Conservation (phyloP, 2,329 filamentous ascomycete species). For the Rachicladosporium sp. region DNA sequence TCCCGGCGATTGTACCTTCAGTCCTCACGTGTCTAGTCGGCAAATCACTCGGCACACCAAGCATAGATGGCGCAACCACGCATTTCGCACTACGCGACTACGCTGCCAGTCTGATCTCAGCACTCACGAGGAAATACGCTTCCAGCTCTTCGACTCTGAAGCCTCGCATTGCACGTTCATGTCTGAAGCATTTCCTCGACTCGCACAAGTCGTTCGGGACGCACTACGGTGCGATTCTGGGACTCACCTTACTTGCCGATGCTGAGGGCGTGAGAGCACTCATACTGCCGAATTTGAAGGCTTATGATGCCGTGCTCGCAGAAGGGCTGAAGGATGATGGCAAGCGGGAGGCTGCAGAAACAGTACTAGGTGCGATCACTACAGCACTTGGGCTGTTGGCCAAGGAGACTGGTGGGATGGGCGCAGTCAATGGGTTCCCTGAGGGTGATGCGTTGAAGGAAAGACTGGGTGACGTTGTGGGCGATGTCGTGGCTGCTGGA, state of each 20-base stretch:
- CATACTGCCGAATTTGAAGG: slow-evolving; percentile 53
- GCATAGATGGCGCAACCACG: slow-evolving; percentile 36
- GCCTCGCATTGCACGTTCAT: slow-evolving; percentile 81
- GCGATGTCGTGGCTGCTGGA: slow-evolving; percentile 30
- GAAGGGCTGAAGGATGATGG: slow-evolving; percentile 43
- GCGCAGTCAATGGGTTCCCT: slow-evolving; percentile 28
- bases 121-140: slow-evolving; percentile 70
- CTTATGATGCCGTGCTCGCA: slow-evolving; percentile 49
- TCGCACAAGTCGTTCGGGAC: slow-evolving; percentile 69
- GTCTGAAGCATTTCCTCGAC: slow-evolving; percentile 83
- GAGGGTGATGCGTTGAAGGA: slow-evolving; percentile 29
- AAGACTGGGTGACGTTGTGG: slow-evolving; percentile 30
- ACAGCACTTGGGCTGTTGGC: slow-evolving; percentile 43
- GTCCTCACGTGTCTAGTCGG: slow-evolving; percentile 85
- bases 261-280: slow-evolving; percentile 50
- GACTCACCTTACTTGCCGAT: slow-evolving; percentile 66
- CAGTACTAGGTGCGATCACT: slow-evolving; percentile 46
- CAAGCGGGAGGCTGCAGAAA: slow-evolving; percentile 47
- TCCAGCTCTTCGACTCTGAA: slow-evolving; percentile 70
- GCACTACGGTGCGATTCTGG: slow-evolving; percentile 79
- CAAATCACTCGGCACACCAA: slow-evolving; percentile 56
- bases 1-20: slow-evolving; percentile 63
- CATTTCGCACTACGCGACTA: slow-evolving; percentile 77
- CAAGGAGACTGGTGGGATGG: slow-evolving; percentile 23
- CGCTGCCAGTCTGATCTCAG: slow-evolving; percentile 67